Percentiles rank a stretch among this genome's conserved stretches.
These are phyloP conservation scores for Candida corydali DNA, from an alignment of 805 yeast species.

Conservation along the genomic window DNA sequence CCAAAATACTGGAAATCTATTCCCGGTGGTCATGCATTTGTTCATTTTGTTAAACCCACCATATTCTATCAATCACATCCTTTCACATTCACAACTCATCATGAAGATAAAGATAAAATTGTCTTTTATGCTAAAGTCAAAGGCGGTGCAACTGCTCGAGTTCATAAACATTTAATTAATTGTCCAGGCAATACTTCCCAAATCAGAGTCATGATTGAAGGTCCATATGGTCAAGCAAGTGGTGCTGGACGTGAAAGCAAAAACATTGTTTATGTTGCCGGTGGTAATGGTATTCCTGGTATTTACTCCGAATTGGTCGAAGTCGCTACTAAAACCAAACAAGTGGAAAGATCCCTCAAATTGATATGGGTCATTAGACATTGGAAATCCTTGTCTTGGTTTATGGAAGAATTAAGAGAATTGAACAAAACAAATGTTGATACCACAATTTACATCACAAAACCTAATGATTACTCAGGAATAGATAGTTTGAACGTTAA, in stretches of 20 bases:
- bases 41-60: conserved; percentile 28
- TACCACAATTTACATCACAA: conserved; percentile 26
- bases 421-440: conserved; percentile 25
- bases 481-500: conserved; percentile 5
- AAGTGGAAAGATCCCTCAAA: conserved; percentile 23
- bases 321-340: conserved; percentile 35
- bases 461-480: conserved; percentile 16
- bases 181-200: conserved; percentile 23
- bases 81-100: conserved; percentile 28
- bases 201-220: conserved; percentile 46
- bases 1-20: conserved; percentile 35
- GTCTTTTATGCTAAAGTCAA: conserved; percentile 34
- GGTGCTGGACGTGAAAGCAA: conserved; percentile 13
- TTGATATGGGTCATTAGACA: conserved; percentile 68
- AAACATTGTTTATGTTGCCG: conserved; percentile 58
- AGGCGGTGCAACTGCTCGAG: conserved; percentile 31
- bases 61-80: conserved; percentile 44
- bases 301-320: conserved; percentile 37
- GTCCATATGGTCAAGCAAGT: conserved; percentile 65
- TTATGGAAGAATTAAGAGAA: conserved; percentile 37
- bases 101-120: conserved; percentile 23
- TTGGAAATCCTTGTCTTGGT: conserved; percentile 47
- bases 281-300: conserved; percentile 75
- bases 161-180: conserved; percentile 21
- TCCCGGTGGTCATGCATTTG: conserved; percentile 41